Conservation (phyloP, 1,284 basidiomycete genomes). For the Ustilago nuda region DNA sequence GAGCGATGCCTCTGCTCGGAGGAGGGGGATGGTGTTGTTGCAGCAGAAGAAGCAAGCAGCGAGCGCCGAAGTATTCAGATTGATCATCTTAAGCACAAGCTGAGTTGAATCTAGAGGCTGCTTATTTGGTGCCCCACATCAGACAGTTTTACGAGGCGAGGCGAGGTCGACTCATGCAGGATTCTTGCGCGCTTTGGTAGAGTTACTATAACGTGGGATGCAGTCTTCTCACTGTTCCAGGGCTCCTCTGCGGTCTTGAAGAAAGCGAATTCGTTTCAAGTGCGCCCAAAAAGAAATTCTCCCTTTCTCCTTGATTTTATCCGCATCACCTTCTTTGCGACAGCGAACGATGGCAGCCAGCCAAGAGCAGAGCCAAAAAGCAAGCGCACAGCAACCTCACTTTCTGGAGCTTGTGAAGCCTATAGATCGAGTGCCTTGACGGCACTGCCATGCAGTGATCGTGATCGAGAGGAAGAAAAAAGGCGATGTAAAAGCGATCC, state of each 20-base stretch:
- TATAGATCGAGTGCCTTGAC: no score
- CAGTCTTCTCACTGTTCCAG: neutral
- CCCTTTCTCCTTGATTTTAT: neutral
- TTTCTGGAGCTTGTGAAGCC: no score
- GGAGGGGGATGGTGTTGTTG: conserved; percentile 3
- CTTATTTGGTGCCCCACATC: conserved; percentile 4
- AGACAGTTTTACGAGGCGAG: neutral
- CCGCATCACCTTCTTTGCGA: neutral
- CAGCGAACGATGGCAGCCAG: neutral
- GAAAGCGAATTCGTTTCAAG: neutral
- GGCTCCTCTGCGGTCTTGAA: neutral
- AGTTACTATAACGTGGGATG: neutral
- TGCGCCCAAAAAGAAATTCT: conserved; percentile 12
- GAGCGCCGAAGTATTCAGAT: neutral
- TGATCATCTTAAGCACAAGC: neutral
- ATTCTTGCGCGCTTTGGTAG: neutral
- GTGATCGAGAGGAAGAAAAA: no score
- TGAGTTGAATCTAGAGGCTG: neutral
- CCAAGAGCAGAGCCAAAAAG: no score
- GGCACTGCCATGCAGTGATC: no score
- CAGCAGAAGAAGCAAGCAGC: neutral
- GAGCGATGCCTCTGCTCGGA: neutral
- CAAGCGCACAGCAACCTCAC: no score
- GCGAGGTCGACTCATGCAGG: conserved; percentile 7
- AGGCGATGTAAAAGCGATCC: no score